Evolutionary conservation across 1,139 yeast species (phyloP), one percentile per base, ranked within the genome.

Genomic region (Insectozyma bohioensis): DNA sequence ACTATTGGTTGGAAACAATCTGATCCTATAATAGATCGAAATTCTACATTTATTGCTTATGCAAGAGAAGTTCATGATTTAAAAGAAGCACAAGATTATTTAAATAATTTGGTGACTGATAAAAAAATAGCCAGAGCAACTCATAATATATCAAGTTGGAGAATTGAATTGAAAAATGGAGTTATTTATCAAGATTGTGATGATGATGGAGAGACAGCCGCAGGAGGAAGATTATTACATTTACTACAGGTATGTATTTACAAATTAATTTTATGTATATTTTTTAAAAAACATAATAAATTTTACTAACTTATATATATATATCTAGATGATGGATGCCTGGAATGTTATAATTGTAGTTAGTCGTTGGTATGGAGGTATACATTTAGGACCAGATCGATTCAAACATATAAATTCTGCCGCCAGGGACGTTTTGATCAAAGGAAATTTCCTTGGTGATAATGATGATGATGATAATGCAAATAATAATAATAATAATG

Each of bases 131-230:
- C 79, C 6, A 71, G 74, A 41, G 83, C 97, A 0, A 57, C 76
- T 1, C 97, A 92, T 56, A 81, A 84, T 43, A 90, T 92, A 76
- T 76, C 80, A 16, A 90, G 95, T 0, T 90, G 92, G 83, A 63
- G 97, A 42, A 83, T 90, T 2, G 68, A 68, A 40, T 63, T 72
- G 16, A 58, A 56, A 0, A 64, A 72, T 20, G 81, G 78, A 0
- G 72, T 79, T 0, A 68, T 72, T 28, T 73, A 68, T 37, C 92
- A 85, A 48, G 97, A 92, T 50, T 87, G 85, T 50, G 97, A 92
- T 49, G 98, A 94, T 53, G 98, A 92, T 53, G 98, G 98, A 4
- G 99, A 92, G 52, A 74, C 95, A 0, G 98, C 97, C 0, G 96
- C 98, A 0, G 98, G 99, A 4, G 80, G 94, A 5, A 64, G 97